Evolutionary conservation across 805 yeast genomes (phyloP).

Genomic region (Yamadazyma nakazawae): DNA sequence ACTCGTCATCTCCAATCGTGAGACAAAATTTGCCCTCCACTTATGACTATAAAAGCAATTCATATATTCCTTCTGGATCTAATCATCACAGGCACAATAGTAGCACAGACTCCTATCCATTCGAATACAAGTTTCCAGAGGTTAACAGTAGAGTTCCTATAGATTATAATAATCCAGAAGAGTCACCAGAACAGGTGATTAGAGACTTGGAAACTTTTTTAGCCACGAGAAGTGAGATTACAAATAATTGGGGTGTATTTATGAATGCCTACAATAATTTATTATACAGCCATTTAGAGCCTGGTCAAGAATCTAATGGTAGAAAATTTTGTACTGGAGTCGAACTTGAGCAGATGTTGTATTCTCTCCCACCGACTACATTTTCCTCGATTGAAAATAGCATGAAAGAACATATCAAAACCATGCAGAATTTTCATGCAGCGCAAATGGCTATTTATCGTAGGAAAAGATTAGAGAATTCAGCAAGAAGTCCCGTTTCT

Average conservation of each 20-base stretch:
- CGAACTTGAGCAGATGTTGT: slow-evolving; percentile 1
- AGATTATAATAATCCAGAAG: neutral
- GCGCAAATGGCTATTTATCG: neutral
- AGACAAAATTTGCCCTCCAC: neutral
- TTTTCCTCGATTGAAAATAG: slow-evolving; percentile 7
- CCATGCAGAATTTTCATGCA: slow-evolving; percentile 4
- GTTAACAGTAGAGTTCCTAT: neutral
- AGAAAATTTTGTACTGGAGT: neutral
- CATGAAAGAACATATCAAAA: slow-evolving; percentile 2
- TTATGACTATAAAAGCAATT: neutral
- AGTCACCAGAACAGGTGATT: neutral
- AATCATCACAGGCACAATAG: neutral
- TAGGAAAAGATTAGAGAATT: neutral
- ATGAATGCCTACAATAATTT: slow-evolving; percentile 5
- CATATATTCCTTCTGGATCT: neutral
- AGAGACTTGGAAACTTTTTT: slow-evolving; percentile 1
- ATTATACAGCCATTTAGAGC: neutral
- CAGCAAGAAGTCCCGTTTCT: neutral
- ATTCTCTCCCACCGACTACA: slow-evolving; percentile 8
- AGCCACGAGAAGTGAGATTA: slow-evolving; percentile 4
- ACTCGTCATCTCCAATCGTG: neutral
- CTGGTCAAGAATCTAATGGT: neutral
- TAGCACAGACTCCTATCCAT: neutral
- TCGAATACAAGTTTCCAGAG: slow-evolving; percentile 1
- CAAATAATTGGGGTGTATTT: neutral